phyloP scores from a whole-genome alignment of 495 filamentous ascomycete genomes.

The Jackrogersella minutella region DNA sequence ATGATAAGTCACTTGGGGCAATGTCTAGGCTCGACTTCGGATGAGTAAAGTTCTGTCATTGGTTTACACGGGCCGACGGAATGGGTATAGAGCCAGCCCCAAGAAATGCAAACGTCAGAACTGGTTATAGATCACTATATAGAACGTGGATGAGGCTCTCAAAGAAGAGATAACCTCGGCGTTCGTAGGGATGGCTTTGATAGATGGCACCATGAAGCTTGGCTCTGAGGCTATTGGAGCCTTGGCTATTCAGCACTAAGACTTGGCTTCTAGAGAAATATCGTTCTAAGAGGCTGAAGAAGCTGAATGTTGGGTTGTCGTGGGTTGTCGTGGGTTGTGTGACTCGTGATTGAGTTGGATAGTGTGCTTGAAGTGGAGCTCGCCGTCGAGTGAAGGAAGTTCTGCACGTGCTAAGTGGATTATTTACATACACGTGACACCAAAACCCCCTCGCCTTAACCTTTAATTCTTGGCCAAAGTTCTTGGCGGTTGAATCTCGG shows the following conservation, averaged over 20 bases:
- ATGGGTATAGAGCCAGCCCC: conserved; percentile 13
- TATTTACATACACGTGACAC: conserved; percentile 25
- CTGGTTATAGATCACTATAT: conserved; percentile 8
- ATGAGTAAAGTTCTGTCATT: conserved; percentile 1
- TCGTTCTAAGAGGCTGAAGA: conserved; percentile 17
- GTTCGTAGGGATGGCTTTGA: conserved; percentile 3
- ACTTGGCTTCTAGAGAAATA: conserved; percentile 20
- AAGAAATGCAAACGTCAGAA: conserved; percentile 37
- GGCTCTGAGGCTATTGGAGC: conserved; percentile 24
- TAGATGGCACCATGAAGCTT: conserved; percentile 15
- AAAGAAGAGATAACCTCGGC: conserved; percentile 18
- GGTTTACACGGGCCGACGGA: not conserved
- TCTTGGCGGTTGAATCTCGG: conserved; percentile 37
- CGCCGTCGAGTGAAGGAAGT: not conserved
- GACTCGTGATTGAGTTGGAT: conserved; percentile 7
- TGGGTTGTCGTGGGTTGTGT: no score
- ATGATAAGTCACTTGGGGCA: conserved; percentile 19
- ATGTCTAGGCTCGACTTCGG: conserved; percentile 12
- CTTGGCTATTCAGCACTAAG: conserved; percentile 35
- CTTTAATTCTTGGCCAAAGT: conserved; percentile 16
- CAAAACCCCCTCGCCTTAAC: not conserved
- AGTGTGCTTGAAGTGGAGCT: conserved; percentile 11
- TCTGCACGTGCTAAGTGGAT: conserved; percentile 15
- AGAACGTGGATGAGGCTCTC: conserved; percentile 32
- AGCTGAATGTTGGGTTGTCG: conserved; percentile 3